Evolutionary conservation across 2,329 filamentous ascomycete genomes (phyloP).

Genomic region (Colletotrichum orbiculare): DNA sequence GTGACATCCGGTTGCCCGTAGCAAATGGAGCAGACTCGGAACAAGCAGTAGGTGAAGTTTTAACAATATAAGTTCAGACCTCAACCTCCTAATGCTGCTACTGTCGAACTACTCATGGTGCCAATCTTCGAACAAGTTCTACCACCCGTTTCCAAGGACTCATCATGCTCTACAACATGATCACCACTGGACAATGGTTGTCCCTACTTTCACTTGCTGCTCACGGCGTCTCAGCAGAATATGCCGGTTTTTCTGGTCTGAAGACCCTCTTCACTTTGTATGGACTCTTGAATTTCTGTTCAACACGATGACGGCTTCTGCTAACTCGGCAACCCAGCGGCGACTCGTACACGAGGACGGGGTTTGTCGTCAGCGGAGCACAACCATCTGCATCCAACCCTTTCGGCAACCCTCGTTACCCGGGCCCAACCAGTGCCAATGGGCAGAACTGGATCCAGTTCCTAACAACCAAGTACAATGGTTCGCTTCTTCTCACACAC

Average conservation of each 20-base stretch:
- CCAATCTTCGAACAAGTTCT: background rate
- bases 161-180: no score
- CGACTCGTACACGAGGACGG: slow-evolving; percentile 48
- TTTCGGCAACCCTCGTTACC: slow-evolving; percentile 61
- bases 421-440: slow-evolving; percentile 52
- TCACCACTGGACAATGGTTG: background rate
- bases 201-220: background rate
- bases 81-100: no score
- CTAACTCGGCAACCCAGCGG: slow-evolving; percentile 55
- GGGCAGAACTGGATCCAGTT: slow-evolving; percentile 67
- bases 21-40: no score
- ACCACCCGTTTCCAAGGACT: background rate
- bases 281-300: background rate
- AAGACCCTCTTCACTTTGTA: slow-evolving; percentile 18
- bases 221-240: background rate
- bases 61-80: no score
- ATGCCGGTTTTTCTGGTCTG: background rate
- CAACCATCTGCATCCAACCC: slow-evolving; percentile 44
- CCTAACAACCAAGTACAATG: slow-evolving; percentile 49
- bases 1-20: no score
- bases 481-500: slow-evolving; percentile 4
- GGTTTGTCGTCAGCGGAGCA: slow-evolving; percentile 55
- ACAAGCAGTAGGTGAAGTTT: no score
- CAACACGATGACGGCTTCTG: accelerated
- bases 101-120: no score